phyloP scores from a whole-genome alignment of 2,329 filamentous ascomycete genomes.

The Penicillium sp. region DNA sequence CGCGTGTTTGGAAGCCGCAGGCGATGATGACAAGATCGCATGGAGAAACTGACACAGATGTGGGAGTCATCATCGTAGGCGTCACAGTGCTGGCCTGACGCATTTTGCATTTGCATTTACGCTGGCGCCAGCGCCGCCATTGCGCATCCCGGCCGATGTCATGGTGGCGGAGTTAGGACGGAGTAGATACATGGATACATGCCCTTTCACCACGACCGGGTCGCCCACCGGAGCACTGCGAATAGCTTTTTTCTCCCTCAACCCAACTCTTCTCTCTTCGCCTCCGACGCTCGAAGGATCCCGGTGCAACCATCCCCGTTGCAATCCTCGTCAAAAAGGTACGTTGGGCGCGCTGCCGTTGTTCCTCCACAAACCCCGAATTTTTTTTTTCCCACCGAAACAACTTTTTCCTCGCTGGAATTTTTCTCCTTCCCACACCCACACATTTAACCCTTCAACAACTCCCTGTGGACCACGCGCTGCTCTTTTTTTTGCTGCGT shows the following conservation, averaged over 20 bases:
- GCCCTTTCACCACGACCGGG: no score
- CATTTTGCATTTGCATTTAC: no score
- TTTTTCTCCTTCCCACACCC: slow-evolving; percentile 22
- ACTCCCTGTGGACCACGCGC: slow-evolving; percentile 22
- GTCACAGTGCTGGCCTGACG: no score
- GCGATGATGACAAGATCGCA: no score
- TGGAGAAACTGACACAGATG: no score
- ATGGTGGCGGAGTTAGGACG: slow-evolving; percentile 23
- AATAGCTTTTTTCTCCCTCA: background rate
- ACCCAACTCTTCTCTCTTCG: slow-evolving; percentile 14
- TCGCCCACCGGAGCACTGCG: no score
- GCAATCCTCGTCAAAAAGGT: slow-evolving; percentile 3
- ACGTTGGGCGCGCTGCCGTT: slow-evolving; percentile 4
- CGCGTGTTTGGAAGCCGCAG: no score
- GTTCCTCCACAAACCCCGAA: slow-evolving; percentile 19
- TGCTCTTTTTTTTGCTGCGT: slow-evolving; percentile 19
- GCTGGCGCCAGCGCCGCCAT: no score
- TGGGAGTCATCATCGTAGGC: no score
- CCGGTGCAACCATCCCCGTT: background rate
- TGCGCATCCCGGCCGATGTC: slow-evolving; percentile 18
- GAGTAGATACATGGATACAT: slow-evolving; percentile 13
- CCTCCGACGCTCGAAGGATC: no score
- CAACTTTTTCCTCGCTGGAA: slow-evolving; percentile 20
- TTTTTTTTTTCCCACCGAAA: slow-evolving; percentile 22
- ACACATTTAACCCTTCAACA: slow-evolving; percentile 12